Evolutionary conservation across 1,284 basidiomycete species (phyloP).

Genomic region (Kwoniella shivajii): DNA sequence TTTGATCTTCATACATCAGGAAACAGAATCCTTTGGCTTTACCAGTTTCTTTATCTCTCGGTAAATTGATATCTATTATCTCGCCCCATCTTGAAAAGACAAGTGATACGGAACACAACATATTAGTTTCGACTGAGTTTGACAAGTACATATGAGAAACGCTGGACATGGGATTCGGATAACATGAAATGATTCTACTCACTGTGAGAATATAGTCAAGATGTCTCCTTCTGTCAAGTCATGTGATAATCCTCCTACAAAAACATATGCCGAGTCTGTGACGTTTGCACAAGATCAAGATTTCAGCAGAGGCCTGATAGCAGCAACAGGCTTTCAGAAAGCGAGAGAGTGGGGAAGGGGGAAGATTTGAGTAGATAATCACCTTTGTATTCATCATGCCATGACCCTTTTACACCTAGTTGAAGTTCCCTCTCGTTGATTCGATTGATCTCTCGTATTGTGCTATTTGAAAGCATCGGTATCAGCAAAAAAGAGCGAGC

Average conservation of each 20-base stretch:
- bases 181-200: slow-evolving; percentile 46
- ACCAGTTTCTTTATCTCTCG: slow-evolving; percentile 85
- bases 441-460: slow-evolving; percentile 87
- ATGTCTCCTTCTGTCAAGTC: slow-evolving; percentile 97
- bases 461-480: too few species aligned
- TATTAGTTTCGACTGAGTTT: too few species aligned
- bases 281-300: not conserved
- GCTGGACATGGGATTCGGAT: not conserved
- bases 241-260: slow-evolving; percentile 79
- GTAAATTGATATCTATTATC: slow-evolving; percentile 91
- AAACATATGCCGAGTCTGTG: slow-evolving; percentile 91
- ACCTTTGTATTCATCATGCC: slow-evolving; percentile 97
- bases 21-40: slow-evolving; percentile 92
- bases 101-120: not conserved
- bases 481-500: too few species aligned
- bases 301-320: not conserved
- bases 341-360: too few species aligned
- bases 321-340: not conserved
- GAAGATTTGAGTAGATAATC: too few species aligned
- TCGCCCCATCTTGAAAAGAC: slow-evolving; percentile 84
- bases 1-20: slow-evolving; percentile 98
- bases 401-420: slow-evolving; percentile 74
- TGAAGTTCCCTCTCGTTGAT: slow-evolving; percentile 94
- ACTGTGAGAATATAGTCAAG: slow-evolving; percentile 97
- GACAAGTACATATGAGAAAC: not conserved